Evolutionary conservation across 1,139 yeast species (phyloP), one percentile per base, ranked within the genome.

Genomic region (Suhomyces terraborum): DNA sequence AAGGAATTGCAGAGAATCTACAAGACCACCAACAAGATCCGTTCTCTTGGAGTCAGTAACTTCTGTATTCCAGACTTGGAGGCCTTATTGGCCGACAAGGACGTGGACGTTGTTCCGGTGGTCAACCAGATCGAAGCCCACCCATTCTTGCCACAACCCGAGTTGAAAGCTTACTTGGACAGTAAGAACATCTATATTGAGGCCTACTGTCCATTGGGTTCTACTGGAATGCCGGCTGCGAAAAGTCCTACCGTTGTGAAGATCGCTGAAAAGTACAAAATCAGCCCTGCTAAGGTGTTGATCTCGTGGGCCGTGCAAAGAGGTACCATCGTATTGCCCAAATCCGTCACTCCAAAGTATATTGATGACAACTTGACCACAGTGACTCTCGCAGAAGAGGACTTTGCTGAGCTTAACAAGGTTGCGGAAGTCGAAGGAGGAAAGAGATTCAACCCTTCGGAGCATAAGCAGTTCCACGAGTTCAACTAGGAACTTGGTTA

Each of bases 181-280:
- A 57, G 67, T 19, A 68, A 85, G 49, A 75, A 73, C 19, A 84
- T 88, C 48, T 58, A 75, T 18, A 59, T 82, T 41, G 87, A 86
- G 60, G 91, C 93, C 29, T 88, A 84, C 62, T 82, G 89, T 26
- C 95, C 96, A 45, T 74, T 88, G 52, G 95, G 93, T 14, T 78
- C 88, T 26, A 67, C 77, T 13, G 79, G 78, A 41, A 81, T 88
- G 16, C 88, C 91, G 12, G 61, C 84, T 30, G 68, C 83, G 53
- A 63, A 69, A 35, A 77, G 84, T 52, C 67, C 68, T 33, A 62
- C 66, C 2, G 64, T 87, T 21, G 49, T 58, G 13, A 59, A 67
- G 22, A 61, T 87, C 46, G 88, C 91, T 35, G 66, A 75, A 42
- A 75, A 76, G 52, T 72, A 82, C 59, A 58, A 62, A 21, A 81